Percentiles rank a stretch among this genome's conserved stretches.
phyloP scores from a whole-genome alignment of 2,329 filamentous ascomycete genomes.

The Stagonosporopsis vannaccii region DNA sequence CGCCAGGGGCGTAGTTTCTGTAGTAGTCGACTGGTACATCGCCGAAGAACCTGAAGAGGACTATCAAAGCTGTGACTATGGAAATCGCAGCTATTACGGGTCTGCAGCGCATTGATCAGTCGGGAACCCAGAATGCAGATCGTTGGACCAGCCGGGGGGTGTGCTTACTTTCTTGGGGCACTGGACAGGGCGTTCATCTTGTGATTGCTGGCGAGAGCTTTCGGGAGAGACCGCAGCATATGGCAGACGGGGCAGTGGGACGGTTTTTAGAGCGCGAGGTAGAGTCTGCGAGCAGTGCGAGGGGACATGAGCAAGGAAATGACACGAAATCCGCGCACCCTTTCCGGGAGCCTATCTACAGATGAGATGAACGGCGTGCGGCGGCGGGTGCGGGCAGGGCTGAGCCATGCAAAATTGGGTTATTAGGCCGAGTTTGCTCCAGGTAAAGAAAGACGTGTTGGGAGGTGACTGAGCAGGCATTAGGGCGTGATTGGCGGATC shows the following conservation, averaged over 20 bases:
- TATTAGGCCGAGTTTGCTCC: slow-evolving; percentile 10
- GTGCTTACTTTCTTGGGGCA: slow-evolving; percentile 14
- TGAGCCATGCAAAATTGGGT: slow-evolving; percentile 11
- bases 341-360: slow-evolving; percentile 17
- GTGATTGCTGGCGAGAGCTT: slow-evolving; percentile 2
- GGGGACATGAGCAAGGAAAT: slow-evolving; percentile 17
- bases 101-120: slow-evolving; percentile 18
- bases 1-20: slow-evolving; percentile 32
- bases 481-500: neutral
- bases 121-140: neutral
- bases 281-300: neutral
- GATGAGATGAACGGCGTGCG: slow-evolving; percentile 11
- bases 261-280: slow-evolving; percentile 2
- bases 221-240: slow-evolving; percentile 10
- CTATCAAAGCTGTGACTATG: slow-evolving; percentile 28
- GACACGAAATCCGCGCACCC: slow-evolving; percentile 11
- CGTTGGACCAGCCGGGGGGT: neutral
- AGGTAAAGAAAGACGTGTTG: neutral
- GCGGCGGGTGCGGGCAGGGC: slow-evolving; percentile 10
- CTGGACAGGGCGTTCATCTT: slow-evolving; percentile 13
- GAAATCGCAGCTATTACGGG: slow-evolving; percentile 30
- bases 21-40: slow-evolving; percentile 38
- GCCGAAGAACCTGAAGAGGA: slow-evolving; percentile 36
- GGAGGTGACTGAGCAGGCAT: slow-evolving; percentile 2
- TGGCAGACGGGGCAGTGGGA: slow-evolving; percentile 4